Conservation (phyloP, 108 stramenopile species). For the Nannochloropsis salina region DNA sequence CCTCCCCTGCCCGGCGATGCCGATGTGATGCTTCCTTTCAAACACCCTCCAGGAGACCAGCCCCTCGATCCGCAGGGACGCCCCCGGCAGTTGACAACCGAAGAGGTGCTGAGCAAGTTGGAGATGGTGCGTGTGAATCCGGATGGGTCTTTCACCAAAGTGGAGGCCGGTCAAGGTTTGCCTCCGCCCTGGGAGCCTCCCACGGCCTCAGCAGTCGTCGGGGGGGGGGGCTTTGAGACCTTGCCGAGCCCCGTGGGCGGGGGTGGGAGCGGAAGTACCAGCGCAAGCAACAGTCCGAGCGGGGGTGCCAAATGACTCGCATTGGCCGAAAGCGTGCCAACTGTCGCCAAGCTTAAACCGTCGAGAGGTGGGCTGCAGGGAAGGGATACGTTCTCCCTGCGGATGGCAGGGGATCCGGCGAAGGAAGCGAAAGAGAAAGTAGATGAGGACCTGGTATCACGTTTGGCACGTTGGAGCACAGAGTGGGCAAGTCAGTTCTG, state of each 20-base stretch:
- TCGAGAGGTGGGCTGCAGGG: too few species aligned
- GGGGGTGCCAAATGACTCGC: conserved; percentile 8
- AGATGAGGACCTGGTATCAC: not conserved
- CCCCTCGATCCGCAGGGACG: not conserved
- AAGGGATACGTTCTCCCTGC: too few species aligned
- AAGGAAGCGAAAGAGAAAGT: not conserved
- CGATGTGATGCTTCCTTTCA: not conserved
- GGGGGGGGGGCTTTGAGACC: not conserved
- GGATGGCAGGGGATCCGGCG: not conserved
- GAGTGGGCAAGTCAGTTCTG: not conserved
- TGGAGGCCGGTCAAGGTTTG: not conserved
- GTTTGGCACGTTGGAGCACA: not conserved
- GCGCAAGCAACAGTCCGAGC: not conserved
- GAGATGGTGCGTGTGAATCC: not conserved
- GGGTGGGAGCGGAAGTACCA: too few species aligned
- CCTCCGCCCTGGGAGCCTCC: not conserved
- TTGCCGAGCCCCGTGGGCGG: not conserved
- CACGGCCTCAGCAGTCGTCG: not conserved
- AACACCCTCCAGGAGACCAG: not conserved
- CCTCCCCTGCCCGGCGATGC: not conserved
- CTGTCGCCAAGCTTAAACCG: not conserved
- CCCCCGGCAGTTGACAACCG: not conserved
- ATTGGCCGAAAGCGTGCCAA: not conserved
- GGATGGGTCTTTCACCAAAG: not conserved
- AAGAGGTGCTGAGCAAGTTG: not conserved